Evolutionary conservation across 148 eudicot species (phyloP).

Genomic region (Drosera capensis): DNA sequence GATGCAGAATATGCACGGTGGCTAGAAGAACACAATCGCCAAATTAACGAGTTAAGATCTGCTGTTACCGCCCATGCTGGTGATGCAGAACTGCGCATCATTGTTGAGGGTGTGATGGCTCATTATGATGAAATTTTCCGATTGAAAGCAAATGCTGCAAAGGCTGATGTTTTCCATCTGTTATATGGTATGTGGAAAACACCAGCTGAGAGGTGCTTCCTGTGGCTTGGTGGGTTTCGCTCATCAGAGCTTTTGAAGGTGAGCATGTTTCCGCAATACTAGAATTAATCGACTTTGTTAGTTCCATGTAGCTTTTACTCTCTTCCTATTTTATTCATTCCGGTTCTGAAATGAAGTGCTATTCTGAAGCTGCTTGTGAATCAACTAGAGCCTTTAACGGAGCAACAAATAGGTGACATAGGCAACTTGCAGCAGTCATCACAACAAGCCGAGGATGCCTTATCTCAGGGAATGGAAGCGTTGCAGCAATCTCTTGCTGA

Average conservation of each 20-base stretch:
- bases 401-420: constrained; percentile 29
- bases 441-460: constrained; percentile 46
- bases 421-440: constrained; percentile 36
- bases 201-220: constrained; percentile 47
- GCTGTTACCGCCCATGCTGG: constrained; percentile 43
- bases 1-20: constrained; percentile 46
- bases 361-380: constrained; percentile 32
- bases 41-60: constrained; percentile 32
- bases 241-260: constrained; percentile 51
- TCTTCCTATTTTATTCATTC: background rate
- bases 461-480: constrained; percentile 48
- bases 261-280: background rate
- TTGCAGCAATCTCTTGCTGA: constrained; percentile 44
- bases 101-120: constrained; percentile 30
- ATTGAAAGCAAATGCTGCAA: constrained; percentile 38
- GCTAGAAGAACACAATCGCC: constrained; percentile 45
- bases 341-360: constrained; percentile 10
- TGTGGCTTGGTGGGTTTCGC: constrained; percentile 50
- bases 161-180: constrained; percentile 43
- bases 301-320: background rate
- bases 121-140: constrained; percentile 42
- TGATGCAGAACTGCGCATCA: constrained; percentile 39
- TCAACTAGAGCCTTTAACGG: constrained; percentile 40
- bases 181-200: constrained; percentile 54
- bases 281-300: background rate